Conservation (phyloP, 257 asterid genomes). For the Striga asiatica region DNA sequence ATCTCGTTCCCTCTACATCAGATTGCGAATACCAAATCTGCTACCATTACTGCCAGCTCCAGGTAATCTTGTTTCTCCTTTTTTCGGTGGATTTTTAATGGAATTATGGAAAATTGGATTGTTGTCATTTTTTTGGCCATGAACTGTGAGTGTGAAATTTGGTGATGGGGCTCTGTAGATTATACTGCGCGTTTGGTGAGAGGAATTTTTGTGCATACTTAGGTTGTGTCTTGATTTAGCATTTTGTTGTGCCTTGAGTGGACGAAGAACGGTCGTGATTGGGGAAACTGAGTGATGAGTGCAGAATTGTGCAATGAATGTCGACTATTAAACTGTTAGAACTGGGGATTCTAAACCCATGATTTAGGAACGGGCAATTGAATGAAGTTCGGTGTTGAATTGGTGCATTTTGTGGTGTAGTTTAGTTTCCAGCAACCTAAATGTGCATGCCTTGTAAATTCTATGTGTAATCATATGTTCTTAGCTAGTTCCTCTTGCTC, state of each 20-base stretch:
- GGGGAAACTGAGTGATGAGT: not conserved
- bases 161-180: not conserved
- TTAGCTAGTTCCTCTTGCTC: not conserved
- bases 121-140: not conserved
- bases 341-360: not conserved
- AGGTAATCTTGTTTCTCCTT: conserved; percentile 11
- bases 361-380: not conserved
- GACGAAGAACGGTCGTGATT: conserved; percentile 8
- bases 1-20: conserved; percentile 11
- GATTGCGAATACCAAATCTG: conserved; percentile 19
- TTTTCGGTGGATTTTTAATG: not conserved
- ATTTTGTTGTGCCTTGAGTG: not conserved
- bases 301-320: conserved; percentile 13
- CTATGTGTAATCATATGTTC: not conserved
- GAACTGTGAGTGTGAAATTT: not conserved
- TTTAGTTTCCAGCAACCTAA: not conserved
- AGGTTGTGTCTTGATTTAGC: conserved; percentile 1
- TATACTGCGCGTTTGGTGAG: not conserved
- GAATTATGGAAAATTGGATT: not conserved
- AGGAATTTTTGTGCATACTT: not conserved
- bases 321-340: conserved; percentile 1
- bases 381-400: not conserved
- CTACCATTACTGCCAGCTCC: conserved; percentile 9
- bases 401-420: not conserved
- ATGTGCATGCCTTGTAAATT: conserved; percentile 1